Percentiles rank a stretch among this genome's conserved stretches.
Evolutionary conservation across 768 basidiomycete genomes (phyloP).

Genomic region (Mycena albidolilacea): DNA sequence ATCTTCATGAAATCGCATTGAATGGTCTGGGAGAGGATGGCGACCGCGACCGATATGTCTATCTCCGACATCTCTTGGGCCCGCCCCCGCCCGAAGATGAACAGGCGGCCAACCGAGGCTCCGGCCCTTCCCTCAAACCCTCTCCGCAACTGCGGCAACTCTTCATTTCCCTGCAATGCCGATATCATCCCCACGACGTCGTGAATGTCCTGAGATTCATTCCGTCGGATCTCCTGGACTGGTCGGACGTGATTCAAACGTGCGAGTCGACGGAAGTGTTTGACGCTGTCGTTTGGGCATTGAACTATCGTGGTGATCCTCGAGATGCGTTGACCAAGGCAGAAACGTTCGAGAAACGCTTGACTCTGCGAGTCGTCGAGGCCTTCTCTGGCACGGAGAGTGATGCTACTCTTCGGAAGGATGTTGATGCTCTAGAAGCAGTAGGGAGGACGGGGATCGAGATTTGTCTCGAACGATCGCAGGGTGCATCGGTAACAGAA

Average conservation of each 20-base stretch:
- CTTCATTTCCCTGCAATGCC: constrained; percentile 83
- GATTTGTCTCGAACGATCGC: constrained; percentile 81
- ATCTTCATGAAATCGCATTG: constrained; percentile 77
- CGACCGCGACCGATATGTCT: constrained; percentile 75
- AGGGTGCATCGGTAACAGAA: constrained; percentile 54
- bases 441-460: constrained; percentile 74
- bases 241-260: constrained; percentile 65
- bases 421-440: constrained; percentile 66
- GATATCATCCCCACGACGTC: constrained; percentile 74
- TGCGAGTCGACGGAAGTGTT: constrained; percentile 79
- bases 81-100: constrained; percentile 65
- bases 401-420: constrained; percentile 48
- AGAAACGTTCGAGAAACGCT: constrained; percentile 67
- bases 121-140: constrained; percentile 60
- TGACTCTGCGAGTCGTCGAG: constrained; percentile 63
- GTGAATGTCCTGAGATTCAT: constrained; percentile 73
- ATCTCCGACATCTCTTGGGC: constrained; percentile 82
- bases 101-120: constrained; percentile 41
- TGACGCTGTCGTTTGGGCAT: constrained; percentile 88
- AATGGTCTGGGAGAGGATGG: constrained; percentile 59
- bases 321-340: constrained; percentile 77
- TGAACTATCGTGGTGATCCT: constrained; percentile 75
- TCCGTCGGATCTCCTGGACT: constrained; percentile 68
- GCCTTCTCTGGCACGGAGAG: constrained; percentile 47
- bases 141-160: constrained; percentile 64